Base-by-base conservation (phyloP, 164 flowering plant species). In the Vitis rotundifolia region DNA sequence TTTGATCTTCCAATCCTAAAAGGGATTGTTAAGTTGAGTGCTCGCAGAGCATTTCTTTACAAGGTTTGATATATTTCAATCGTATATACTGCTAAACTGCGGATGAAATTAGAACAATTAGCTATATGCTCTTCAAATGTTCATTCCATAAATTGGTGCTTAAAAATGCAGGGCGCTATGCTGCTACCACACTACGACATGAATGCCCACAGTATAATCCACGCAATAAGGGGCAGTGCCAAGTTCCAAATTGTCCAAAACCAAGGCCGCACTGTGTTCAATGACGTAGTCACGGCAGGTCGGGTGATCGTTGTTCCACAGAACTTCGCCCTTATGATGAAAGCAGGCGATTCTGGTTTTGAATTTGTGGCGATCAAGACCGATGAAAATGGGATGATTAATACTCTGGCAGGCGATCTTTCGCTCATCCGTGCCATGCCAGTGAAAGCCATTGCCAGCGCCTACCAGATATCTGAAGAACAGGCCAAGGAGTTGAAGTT, bases 1-100 rank as follows among this genome's bases (percentile, higher is more conserved):
- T 37, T 69, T 15, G 81, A 78, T 61, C 85, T 86, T 29, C 86
- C 88, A 11, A 76, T 84, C 50, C 83, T 86, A 3, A 37, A 37
- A 37, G 44, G 44, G 44, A 37, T 37, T 37, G 44, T 37, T 37
- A 37, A 37, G 44, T 16, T 78, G 50, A 72, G 73, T 29, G 76
- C 71, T 19, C 70, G 73, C 61, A 73, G 68, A 15, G 73, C 69
- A 1, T 53, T 48, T 28, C 76, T 77, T 49, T 37, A 65, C 53
- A 53, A 19, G 68, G 80, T 77, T 54, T 54, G 54, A 10, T 3
- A 52, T 48, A 14, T 37, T n/a, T 47, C 14, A 28, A 2, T 6
- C 22, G 2, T 5, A 18, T 10, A 62, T 29, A 62, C 13, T 18
- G 9, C 11, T 31, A 37, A 37, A 37, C 44, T 37, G 26, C 26